These are phyloP conservation scores for Nicotiana otophora DNA, from an alignment of 257 asterid species.

Conservation along the genomic window DNA sequence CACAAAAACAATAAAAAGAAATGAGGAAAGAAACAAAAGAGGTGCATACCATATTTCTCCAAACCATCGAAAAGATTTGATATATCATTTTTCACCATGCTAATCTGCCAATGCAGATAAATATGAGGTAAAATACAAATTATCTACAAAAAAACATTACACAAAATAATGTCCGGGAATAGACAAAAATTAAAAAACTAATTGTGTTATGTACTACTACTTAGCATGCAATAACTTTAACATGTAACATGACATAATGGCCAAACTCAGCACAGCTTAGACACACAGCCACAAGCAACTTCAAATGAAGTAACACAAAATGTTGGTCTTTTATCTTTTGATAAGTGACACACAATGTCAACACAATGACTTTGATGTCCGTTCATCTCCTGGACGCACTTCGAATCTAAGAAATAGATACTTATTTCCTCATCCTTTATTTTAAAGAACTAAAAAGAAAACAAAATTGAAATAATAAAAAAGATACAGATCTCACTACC, in stretches of 20 bases:
- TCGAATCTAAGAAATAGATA: not conserved
- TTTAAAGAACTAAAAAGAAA: not conserved
- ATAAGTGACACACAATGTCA: not conserved
- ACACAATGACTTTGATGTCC: not conserved
- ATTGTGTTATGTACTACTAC: not conserved
- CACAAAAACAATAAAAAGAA: not conserved
- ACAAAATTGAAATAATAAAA: not conserved
- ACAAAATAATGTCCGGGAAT: not conserved
- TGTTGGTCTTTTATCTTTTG: not conserved
- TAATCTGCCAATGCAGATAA: slow-evolving; percentile 45
- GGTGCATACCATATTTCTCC: slow-evolving; percentile 69
- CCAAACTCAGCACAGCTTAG: not conserved
- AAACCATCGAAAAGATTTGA: slow-evolving; percentile 79
- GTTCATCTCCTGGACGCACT: not conserved
- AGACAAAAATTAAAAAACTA: not conserved
- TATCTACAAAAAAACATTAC: not conserved
- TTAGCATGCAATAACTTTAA: not conserved
- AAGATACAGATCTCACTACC: not conserved
- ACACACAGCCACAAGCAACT: not conserved
- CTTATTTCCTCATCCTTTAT: not conserved
- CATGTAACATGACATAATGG: not conserved
- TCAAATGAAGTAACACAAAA: not conserved
- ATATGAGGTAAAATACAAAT: slow-evolving; percentile 3
- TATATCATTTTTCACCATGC: slow-evolving; percentile 57
- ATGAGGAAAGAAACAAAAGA: not conserved